Percentiles rank a stretch among this genome's conserved stretches.
phyloP scores from a whole-genome alignment of 2,329 filamentous ascomycete species.

The Calonectria pauciramosa region DNA sequence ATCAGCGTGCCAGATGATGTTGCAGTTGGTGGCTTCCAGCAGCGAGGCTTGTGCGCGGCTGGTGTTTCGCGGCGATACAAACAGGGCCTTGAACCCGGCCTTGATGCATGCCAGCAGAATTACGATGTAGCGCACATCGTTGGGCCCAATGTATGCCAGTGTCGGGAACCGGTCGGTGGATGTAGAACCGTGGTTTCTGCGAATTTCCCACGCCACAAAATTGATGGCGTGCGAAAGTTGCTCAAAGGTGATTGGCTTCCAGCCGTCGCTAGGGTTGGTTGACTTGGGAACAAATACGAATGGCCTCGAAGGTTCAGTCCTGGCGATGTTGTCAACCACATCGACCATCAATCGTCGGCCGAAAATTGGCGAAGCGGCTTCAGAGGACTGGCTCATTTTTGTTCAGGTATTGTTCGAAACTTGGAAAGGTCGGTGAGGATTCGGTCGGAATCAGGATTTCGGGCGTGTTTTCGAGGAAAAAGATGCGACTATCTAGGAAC shows the following conservation, averaged over 20 bases:
- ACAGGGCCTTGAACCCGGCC: not conserved
- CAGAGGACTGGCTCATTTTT: not conserved
- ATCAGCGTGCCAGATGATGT: not conserved
- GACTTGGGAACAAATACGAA: not conserved
- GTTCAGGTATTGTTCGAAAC: not conserved
- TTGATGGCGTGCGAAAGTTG: not conserved
- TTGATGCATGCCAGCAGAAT: not conserved
- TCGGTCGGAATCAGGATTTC: not conserved
- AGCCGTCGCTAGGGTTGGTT: not conserved
- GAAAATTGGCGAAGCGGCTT: not conserved
- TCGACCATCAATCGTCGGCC: not conserved
- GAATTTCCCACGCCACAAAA: not conserved
- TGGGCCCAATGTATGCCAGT: not conserved
- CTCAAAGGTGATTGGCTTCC: constrained; percentile 3
- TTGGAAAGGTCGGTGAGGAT: not conserved
- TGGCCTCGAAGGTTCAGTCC: not conserved
- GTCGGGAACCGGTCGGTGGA: not conserved
- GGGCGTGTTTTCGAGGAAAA: not conserved
- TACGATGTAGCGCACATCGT: not conserved
- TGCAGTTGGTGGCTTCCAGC: not conserved
- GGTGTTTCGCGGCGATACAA: not conserved
- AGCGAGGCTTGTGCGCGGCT: not conserved
- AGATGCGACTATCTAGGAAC: not conserved
- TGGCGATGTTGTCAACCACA: not conserved
- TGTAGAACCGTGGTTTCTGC: not conserved